Evolutionary conservation across 495 filamentous ascomycete species (phyloP).

Genomic region (Aspergillus bertholletiae): DNA sequence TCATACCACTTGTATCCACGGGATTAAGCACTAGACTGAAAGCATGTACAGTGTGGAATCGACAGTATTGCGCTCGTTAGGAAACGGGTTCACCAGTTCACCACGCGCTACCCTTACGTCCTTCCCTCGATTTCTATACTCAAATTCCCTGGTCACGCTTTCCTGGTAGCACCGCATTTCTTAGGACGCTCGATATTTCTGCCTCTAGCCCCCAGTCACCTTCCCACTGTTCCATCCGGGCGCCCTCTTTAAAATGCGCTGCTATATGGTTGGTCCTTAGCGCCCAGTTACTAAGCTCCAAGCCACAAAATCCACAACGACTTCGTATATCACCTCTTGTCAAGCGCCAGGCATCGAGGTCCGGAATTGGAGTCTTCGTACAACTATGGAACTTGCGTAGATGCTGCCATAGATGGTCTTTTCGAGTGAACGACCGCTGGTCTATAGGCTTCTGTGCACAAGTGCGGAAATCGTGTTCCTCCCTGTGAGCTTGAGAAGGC

Average conservation of each 20-base stretch:
- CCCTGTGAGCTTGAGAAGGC: slow-evolving; percentile 58
- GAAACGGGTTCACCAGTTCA: no score
- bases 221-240: slow-evolving; percentile 66
- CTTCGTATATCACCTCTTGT: slow-evolving; percentile 56
- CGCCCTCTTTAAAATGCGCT: slow-evolving; percentile 64
- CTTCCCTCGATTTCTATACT: no score
- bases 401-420: slow-evolving; percentile 82
- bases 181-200: slow-evolving; percentile 53
- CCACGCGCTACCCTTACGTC: no score
- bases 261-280: slow-evolving; percentile 62
- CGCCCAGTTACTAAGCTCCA: slow-evolving; percentile 57
- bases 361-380: slow-evolving; percentile 53
- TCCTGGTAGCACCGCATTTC: slow-evolving; percentile 55
- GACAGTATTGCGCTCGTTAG: no score
- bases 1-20: no score
- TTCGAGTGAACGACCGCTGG: slow-evolving; percentile 76
- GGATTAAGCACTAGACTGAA: no score
- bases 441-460: slow-evolving; percentile 62
- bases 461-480: slow-evolving; percentile 65
- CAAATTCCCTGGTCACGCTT: neutral
- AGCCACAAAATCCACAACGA: slow-evolving; percentile 70
- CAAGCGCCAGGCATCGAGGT: slow-evolving; percentile 69
- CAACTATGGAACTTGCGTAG: slow-evolving; percentile 70
- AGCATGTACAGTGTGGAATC: no score
- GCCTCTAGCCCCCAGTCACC: slow-evolving; percentile 70